phyloP scores from a whole-genome alignment of 1,284 basidiomycete species.

The Sanguinoderma infundibulare region DNA sequence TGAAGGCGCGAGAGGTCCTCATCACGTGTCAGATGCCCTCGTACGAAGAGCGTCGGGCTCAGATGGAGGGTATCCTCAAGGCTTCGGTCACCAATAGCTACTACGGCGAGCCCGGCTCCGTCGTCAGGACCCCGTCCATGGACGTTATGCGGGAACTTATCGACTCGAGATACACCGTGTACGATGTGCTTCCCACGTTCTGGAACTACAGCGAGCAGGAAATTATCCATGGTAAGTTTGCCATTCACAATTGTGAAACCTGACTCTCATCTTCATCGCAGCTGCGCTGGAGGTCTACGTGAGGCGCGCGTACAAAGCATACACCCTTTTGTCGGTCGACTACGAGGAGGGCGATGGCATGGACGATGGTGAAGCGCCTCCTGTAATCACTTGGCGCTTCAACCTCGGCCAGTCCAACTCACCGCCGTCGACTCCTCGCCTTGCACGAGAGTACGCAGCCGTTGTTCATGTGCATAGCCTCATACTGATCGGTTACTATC shows the following conservation, averaged over 20 bases:
- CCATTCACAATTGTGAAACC: neutral
- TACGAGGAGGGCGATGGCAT: conserved; percentile 87
- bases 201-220: conserved; percentile 88
- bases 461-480: conserved; percentile 18
- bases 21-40: conserved; percentile 97
- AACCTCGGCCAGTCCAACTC: conserved; percentile 86
- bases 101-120: conserved; percentile 85
- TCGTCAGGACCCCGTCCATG: conserved; percentile 76
- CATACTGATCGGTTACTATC: neutral
- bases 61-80: conserved; percentile 95
- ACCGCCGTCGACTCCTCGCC: conserved; percentile 83
- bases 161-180: conserved; percentile 97
- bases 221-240: conserved; percentile 75
- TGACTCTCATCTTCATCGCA: conserved; percentile 34
- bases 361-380: conserved; percentile 81
- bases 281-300: conserved; percentile 98
- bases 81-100: conserved; percentile 85
- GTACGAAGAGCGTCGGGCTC: conserved; percentile 90
- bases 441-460: conserved; percentile 62
- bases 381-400: conserved; percentile 91
- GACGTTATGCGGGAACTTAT: conserved; percentile 93
- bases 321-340: conserved; percentile 90
- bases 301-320: conserved; percentile 94
- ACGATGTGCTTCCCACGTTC: conserved; percentile 96
- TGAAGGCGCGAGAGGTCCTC: conserved; percentile 97